Evolutionary conservation across 441 rosid genomes (phyloP), one percentile per base, ranked within the genome.

Genomic region (Dalechampia spathulata): DNA sequence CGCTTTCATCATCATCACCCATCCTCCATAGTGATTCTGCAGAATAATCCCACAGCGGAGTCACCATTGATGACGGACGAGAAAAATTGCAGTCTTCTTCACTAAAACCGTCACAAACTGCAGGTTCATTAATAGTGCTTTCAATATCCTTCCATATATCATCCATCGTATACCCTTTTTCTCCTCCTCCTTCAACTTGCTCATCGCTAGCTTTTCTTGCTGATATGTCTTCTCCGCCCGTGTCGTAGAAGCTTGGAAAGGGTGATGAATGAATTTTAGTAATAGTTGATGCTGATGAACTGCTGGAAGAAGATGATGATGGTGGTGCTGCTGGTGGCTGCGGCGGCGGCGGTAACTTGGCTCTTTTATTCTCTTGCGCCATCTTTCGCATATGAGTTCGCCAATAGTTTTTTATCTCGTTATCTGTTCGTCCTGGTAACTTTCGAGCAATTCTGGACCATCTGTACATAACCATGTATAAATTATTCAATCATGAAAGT

Each of bases 321-420:
- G n/a, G n/a, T n/a, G n/a, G n/a, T n/a, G n/a, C n/a, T n/a, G n/a
- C n/a, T n/a, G n/a, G n/a, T n/a, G n/a, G n/a, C n/a, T n/a, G n/a
- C 13, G 77, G 68, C 3, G 82, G 66, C 2, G 92, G 71, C 34
- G 76, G 66, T 7, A 86, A 74, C 34, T 47, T n/a, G 11, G 52
- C 70, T 32, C 71, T 68, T 73, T 87, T 93, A 76, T 63, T 81
- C 57, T 78, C 85, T 63, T 94, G 97, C 59, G 97, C 95, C 69
- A 80, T 73, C 78, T 91, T 91, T 64, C 96, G 53, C 87, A 65
- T 81, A 62, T 85, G 88, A 44, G 98, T 87, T 70, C 98, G 78
- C 96, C 96, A 91, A 7, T 82, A 91, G 62, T 91, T 91, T 86
- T 91, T 91, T n/a, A 91, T 91, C 74, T 91, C 98, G 43, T 91